phyloP scores from a whole-genome alignment of 2,329 filamentous ascomycete genomes.

The Aspergillus sp. region DNA sequence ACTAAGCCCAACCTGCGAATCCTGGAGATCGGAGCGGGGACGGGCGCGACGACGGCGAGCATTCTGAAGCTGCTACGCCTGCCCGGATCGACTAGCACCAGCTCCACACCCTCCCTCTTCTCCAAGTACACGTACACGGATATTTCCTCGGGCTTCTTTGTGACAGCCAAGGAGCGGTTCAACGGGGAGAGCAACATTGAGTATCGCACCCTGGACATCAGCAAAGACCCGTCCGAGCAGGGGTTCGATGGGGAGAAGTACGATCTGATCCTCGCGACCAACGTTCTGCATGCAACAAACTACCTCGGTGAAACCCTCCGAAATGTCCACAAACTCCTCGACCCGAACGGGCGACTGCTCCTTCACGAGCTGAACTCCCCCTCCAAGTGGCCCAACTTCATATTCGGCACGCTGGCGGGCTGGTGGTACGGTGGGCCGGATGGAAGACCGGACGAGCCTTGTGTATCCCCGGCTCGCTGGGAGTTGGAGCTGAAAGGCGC shows the following conservation, averaged over 20 bases:
- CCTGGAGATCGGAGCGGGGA: conserved; percentile 26
- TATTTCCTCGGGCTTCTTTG: conserved; percentile 27
- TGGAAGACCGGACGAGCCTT: conserved; percentile 6
- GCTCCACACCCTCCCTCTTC: conserved; percentile 2
- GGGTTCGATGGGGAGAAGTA: conserved; percentile 27
- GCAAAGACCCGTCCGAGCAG: conserved; percentile 25
- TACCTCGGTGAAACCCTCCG: conserved; percentile 21
- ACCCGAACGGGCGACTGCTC: conserved; percentile 39
- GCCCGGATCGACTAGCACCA: background rate
- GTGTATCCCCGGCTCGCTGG: conserved; percentile 4
- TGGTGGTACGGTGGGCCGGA: conserved; percentile 13
- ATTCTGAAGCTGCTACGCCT: conserved; percentile 6
- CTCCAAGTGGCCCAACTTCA: conserved; percentile 5
- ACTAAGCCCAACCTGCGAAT: conserved; percentile 6
- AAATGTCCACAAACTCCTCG: conserved; percentile 24
- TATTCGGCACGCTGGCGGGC: conserved; percentile 7
- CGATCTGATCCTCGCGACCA: conserved; percentile 28
- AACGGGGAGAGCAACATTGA: conserved; percentile 15
- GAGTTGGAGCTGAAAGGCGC: conserved; percentile 1
- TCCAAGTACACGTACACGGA: conserved; percentile 26
- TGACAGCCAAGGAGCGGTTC: conserved; percentile 22
- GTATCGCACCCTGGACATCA: conserved; percentile 29
- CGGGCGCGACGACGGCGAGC: conserved; percentile 16
- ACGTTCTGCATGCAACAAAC: conserved; percentile 11
- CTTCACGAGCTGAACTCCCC: conserved; percentile 4